A percentile compares a stretch with the other conserved stretches of the same genome.
These are phyloP conservation scores for Plenodomus lindquistii DNA, from an alignment of 2,329 filamentous ascomycete species.

Conservation along the genomic window DNA sequence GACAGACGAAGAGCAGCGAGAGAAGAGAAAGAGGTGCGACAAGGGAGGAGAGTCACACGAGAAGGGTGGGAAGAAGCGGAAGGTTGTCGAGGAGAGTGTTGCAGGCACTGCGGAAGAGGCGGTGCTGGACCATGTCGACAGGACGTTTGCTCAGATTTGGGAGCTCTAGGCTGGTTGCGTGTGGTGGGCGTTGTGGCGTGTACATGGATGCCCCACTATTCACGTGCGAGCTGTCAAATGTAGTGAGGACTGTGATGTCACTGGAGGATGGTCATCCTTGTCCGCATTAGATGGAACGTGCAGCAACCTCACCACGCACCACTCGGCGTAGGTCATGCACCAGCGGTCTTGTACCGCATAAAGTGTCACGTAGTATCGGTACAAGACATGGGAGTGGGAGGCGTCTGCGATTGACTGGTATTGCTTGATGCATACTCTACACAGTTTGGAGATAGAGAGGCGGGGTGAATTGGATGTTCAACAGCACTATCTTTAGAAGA, in stretches of 20 bases:
- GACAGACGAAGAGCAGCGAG: constrained; percentile 6
- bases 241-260: constrained; percentile 2
- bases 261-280: not conserved
- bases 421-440: not conserved
- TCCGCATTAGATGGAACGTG: not conserved
- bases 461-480: too few relatives aligned
- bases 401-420: not conserved
- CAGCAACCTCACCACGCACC: not conserved
- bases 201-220: not conserved
- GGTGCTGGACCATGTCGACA: not conserved
- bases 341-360: not conserved
- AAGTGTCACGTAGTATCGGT: not conserved
- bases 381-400: not conserved
- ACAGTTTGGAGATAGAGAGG: too few relatives aligned
- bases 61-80: not conserved
- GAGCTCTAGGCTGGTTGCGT: not conserved
- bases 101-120: not conserved
- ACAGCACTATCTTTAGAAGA: too few relatives aligned
- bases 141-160: not conserved
- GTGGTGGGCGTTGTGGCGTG: not conserved
- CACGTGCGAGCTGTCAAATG: not conserved
- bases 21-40: constrained; percentile 11
- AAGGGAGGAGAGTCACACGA: not conserved
- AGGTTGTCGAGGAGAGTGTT: not conserved
- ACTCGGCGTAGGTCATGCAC: not conserved